Percentiles rank a stretch among this genome's conserved stretches.
These are phyloP conservation scores for Boletus smithii DNA, from an alignment of 1,284 basidiomycete species.

Conservation along the genomic window DNA sequence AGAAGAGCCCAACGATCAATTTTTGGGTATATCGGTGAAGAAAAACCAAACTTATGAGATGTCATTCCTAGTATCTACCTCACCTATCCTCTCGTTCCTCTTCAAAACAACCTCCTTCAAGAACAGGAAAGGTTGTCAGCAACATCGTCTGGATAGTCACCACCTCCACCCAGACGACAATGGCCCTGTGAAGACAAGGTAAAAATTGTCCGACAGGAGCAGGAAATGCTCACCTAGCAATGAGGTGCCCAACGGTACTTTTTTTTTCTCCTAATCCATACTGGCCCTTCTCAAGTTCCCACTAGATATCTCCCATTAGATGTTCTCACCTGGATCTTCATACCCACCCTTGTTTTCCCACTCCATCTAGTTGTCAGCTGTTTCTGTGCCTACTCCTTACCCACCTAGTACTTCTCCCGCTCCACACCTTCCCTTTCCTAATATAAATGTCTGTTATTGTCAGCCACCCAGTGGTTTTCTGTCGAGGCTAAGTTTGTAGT, in stretches of 20 bases:
- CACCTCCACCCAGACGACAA: constrained; percentile 86
- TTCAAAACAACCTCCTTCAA: constrained; percentile 57
- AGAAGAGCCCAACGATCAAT: too few relatives aligned
- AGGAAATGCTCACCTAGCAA: constrained; percentile 91
- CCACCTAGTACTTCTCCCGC: constrained; percentile 14
- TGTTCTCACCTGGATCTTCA: constrained; percentile 56
- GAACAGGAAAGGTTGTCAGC: constrained; percentile 71
- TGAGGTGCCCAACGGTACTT: constrained; percentile 85
- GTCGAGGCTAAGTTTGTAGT: too few relatives aligned
- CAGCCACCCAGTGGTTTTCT: too few relatives aligned
- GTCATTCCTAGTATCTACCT: too few relatives aligned
- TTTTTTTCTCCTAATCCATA: not conserved
- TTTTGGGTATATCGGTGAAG: too few relatives aligned
- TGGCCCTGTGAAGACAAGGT: too few relatives aligned
- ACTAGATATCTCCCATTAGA: constrained; percentile 46
- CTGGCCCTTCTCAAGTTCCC: constrained; percentile 9
- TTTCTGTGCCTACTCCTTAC: constrained; percentile 7
- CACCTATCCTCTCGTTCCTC: constrained; percentile 64
- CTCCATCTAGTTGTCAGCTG: constrained; percentile 1
- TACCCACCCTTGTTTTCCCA: too few relatives aligned
- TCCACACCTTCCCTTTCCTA: constrained; percentile 16
- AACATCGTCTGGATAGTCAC: constrained; percentile 94
- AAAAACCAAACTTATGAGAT: too few relatives aligned
- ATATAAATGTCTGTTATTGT: too few relatives aligned
- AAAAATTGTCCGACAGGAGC: constrained; percentile 91